Evolutionary conservation across 2,329 filamentous ascomycete genomes (phyloP).

Genomic region (Trichoderma asperellum): DNA sequence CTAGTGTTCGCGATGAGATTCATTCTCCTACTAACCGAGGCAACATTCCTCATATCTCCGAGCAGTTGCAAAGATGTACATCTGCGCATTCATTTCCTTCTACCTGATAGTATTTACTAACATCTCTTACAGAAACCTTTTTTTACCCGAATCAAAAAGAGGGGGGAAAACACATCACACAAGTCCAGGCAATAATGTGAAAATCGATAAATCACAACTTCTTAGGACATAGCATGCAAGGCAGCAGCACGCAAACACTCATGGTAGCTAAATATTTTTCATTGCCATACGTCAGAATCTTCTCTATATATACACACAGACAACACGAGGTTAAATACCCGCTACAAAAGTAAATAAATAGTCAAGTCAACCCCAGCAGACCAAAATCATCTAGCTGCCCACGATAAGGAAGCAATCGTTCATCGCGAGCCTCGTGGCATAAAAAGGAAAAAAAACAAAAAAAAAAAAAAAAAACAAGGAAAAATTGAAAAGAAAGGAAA

Average conservation of each 20-base stretch:
- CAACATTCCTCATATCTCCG: background rate
- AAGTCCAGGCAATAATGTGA: background rate
- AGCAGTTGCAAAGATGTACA: background rate
- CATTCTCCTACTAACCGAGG: too few species aligned
- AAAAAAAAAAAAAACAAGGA: background rate
- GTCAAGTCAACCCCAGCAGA: background rate
- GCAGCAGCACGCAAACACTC: background rate
- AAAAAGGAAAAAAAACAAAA: background rate
- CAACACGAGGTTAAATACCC: background rate
- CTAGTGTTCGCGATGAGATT: too few species aligned
- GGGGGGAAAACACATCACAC: too few species aligned
- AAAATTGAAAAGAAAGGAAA: background rate
- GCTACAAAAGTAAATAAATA: background rate
- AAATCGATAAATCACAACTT: background rate
- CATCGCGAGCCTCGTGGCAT: background rate
- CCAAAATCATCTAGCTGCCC: constrained; percentile 2
- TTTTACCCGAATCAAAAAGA: background rate
- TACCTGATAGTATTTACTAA: background rate
- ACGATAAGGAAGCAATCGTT: background rate
- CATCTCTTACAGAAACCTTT: background rate
- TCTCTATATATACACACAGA: constrained; percentile 23
- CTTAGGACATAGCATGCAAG: background rate
- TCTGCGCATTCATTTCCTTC: background rate
- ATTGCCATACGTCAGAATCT: constrained; percentile 12
- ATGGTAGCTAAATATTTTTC: background rate